A percentile compares a stretch with the other conserved stretches of the same genome.
phyloP scores from a whole-genome alignment of 768 basidiomycete genomes.

The Russula ochroleuca region DNA sequence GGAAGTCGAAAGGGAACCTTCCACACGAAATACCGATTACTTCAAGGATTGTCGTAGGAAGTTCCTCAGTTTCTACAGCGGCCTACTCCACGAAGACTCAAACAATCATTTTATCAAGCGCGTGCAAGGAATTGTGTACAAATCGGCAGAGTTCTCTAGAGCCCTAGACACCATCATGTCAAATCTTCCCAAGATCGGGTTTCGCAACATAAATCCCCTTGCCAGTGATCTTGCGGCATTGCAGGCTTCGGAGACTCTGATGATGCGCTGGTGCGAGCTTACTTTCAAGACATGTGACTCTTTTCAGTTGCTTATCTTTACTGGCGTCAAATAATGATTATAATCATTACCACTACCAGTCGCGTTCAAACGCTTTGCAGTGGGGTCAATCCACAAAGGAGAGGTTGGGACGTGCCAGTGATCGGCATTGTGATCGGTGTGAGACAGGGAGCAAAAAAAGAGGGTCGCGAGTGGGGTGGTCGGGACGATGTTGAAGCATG shows the following conservation, averaged over 20 bases:
- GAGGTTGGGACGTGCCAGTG: no score
- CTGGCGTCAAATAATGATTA: not conserved
- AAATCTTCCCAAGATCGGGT: constrained; percentile 37
- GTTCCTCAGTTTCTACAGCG: constrained; percentile 7
- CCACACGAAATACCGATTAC: not conserved
- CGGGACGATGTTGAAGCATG: no score
- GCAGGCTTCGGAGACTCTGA: constrained; percentile 50
- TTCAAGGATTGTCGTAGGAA: constrained; percentile 17
- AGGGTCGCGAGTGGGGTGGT: no score
- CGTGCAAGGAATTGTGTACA: not conserved
- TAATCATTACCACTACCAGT: constrained; percentile 34
- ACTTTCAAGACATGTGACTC: constrained; percentile 58
- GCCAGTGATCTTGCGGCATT: constrained; percentile 46
- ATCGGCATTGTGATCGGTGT: no score
- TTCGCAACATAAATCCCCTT: constrained; percentile 37
- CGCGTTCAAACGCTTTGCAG: constrained; percentile 42
- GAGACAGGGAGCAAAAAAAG: no score
- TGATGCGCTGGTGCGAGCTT: constrained; percentile 60
- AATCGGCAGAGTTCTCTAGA: not conserved
- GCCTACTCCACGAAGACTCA: not conserved
- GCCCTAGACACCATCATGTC: not conserved
- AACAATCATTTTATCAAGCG: not conserved
- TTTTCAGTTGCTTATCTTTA: constrained; percentile 15
- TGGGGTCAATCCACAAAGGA: no score
- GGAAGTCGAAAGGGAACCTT: not conserved